These are phyloP conservation scores for Yamadazyma siamensis DNA, from an alignment of 1,139 yeast genomes.

Conservation along the genomic window DNA sequence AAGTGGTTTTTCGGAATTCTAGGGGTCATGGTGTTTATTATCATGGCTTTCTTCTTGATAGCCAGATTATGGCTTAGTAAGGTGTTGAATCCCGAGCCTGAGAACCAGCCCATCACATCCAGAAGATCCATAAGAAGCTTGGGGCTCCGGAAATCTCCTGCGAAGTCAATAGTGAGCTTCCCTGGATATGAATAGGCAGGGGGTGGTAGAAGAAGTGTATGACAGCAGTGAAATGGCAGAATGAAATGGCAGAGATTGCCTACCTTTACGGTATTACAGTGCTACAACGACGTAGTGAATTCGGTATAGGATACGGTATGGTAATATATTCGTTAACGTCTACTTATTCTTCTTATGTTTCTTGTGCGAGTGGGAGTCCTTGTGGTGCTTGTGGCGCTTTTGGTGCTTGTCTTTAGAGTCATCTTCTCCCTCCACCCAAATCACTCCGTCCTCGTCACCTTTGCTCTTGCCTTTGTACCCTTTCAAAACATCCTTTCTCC, in stretches of 20 bases:
- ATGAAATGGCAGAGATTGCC: too few species aligned
- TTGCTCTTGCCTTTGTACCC: conserved; percentile 48
- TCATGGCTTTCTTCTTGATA: conserved; percentile 23
- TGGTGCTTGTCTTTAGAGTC: too few species aligned
- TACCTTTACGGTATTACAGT: not conserved
- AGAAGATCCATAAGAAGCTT: conserved; percentile 44
- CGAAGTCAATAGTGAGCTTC: conserved; percentile 40
- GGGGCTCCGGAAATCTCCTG: conserved; percentile 36
- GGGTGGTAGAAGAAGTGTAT: not conserved
- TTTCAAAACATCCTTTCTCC: conserved; percentile 83
- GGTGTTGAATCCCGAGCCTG: conserved; percentile 16
- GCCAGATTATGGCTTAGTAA: conserved; percentile 38
- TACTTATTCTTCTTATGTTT: conserved; percentile 7
- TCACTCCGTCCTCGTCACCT: conserved; percentile 30
- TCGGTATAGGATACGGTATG: not conserved
- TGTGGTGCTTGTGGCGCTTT: too few species aligned
- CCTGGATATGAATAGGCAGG: conserved; percentile 25
- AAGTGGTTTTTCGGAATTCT: conserved; percentile 38
- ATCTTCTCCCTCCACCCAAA: conserved; percentile 33
- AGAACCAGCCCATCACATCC: conserved; percentile 13
- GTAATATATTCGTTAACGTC: conserved; percentile 1
- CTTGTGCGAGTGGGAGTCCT: too few species aligned
- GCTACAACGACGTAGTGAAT: not conserved
- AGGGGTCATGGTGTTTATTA: conserved; percentile 35
- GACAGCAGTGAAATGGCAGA: too few species aligned